These are phyloP conservation scores for Choanephora cucurbitarum DNA, from an alignment of 371 early-diverging fungal species.

Conservation along the genomic window DNA sequence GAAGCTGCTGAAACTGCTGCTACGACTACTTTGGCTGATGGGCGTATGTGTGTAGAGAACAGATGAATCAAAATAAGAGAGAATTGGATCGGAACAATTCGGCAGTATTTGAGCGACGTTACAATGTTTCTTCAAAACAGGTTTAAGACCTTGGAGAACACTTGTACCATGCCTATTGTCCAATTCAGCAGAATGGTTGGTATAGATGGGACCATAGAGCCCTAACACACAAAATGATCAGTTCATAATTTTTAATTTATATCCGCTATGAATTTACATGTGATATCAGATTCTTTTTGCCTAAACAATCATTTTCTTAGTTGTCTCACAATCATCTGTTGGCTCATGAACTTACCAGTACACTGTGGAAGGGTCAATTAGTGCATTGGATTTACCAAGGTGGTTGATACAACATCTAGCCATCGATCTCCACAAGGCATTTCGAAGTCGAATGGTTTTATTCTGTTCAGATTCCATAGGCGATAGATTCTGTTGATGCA, in stretches of 20 bases:
- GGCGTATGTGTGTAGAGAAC: conserved; percentile 4
- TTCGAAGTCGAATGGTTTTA: conserved; percentile 32
- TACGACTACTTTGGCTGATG: conserved; percentile 8
- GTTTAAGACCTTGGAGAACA: conserved; percentile 29
- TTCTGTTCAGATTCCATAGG: conserved; percentile 18
- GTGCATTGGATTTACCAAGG: conserved; percentile 16
- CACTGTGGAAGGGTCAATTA: conserved; percentile 28
- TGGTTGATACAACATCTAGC: conserved; percentile 26
- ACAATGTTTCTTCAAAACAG: conserved; percentile 32
- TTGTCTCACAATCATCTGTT: too few species aligned
- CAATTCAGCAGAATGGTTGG: conserved; percentile 8
- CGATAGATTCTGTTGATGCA: conserved; percentile 24
- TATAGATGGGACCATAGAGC: conserved; percentile 37
- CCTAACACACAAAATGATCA: conserved; percentile 15
- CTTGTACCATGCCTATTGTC: conserved; percentile 2
- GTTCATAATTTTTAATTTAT: neutral
- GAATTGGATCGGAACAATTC: conserved; percentile 25
- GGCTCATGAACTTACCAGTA: conserved; percentile 23
- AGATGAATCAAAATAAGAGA: conserved; percentile 5
- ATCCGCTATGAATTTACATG: conserved; percentile 25
- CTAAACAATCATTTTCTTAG: conserved; percentile 13
- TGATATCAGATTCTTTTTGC: conserved; percentile 41
- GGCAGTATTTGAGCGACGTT: conserved; percentile 22
- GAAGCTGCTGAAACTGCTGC: conserved; percentile 5
- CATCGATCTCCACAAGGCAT: conserved; percentile 48